These are phyloP conservation scores for Thalassiosira hispida DNA, from an alignment of 352 stramenopile species.

Conservation along the genomic window DNA sequence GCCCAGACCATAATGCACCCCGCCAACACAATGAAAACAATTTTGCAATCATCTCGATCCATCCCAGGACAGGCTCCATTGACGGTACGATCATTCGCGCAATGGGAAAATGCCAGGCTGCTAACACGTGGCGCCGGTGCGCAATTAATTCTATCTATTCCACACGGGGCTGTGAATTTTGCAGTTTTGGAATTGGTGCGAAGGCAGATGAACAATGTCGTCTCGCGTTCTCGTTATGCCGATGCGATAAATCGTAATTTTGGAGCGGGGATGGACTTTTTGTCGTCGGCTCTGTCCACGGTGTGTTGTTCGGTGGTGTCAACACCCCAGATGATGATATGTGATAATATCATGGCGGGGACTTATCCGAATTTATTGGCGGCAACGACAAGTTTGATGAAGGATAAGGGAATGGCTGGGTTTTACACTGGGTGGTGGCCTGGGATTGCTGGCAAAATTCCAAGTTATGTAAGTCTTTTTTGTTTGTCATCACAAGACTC, in stretches of 20 bases:
- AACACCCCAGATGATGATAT: conserved; percentile 91
- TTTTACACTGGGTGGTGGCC: conserved; percentile 89
- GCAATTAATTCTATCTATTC: conserved; percentile 87
- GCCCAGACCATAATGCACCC: conserved; percentile 89
- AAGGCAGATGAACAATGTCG: conserved; percentile 62
- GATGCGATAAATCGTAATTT: conserved; percentile 58
- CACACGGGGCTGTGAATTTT: conserved; percentile 89
- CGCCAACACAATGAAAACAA: conserved; percentile 89
- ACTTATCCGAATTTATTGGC: conserved; percentile 85
- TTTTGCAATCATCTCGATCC: conserved; percentile 82
- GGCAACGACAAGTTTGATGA: conserved; percentile 65
- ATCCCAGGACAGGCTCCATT: conserved; percentile 52
- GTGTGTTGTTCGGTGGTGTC: conserved; percentile 86
- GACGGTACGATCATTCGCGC: conserved; percentile 59
- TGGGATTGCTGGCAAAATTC: conserved; percentile 88
- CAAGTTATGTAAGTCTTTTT: conserved; percentile 81
- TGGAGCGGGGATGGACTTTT: conserved; percentile 86
- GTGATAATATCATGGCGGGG: conserved; percentile 88
- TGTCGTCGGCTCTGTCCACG: conserved; percentile 85
- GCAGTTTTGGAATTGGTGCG: conserved; percentile 86
- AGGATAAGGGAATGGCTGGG: conserved; percentile 75
- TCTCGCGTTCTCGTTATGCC: conserved; percentile 45
- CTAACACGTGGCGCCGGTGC: conserved; percentile 85
- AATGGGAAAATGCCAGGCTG: conserved; percentile 69
- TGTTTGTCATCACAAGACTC: neutral